Percentiles rank a stretch among this genome's conserved stretches.
Conservation (phyloP, 2,329 filamentous ascomycete species). For the Microcyclospora tardicrescens region DNA sequence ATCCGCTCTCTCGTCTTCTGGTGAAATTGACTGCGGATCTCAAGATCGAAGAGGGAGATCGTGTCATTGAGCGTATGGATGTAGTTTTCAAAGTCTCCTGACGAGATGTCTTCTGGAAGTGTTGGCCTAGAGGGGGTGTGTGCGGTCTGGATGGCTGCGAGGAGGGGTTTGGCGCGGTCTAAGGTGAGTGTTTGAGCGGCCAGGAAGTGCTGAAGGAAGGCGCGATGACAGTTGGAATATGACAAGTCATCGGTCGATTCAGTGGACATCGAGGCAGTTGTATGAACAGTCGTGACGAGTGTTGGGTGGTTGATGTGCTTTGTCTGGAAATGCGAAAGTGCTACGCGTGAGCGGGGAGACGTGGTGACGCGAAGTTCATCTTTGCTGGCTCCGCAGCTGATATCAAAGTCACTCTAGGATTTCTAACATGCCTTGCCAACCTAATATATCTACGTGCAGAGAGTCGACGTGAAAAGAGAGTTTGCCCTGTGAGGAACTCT, state of each 20-base stretch:
- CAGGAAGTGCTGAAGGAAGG: constrained; percentile 82
- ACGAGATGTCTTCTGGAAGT: constrained; percentile 50
- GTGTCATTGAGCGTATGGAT: constrained; percentile 57
- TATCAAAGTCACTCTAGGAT: too few relatives aligned
- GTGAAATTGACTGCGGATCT: constrained; percentile 63
- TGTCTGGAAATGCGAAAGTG: too few relatives aligned
- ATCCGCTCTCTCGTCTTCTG: constrained; percentile 51
- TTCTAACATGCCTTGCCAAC: too few relatives aligned
- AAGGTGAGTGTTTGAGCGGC: constrained; percentile 65
- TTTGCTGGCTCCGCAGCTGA: too few relatives aligned
- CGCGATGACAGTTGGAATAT: constrained; percentile 60
- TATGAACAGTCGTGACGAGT: not conserved
- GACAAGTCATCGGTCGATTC: constrained; percentile 1
- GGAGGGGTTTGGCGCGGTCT: constrained; percentile 55
- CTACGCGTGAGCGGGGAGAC: too few relatives aligned
- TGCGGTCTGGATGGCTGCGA: constrained; percentile 62
- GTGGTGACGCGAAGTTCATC: too few relatives aligned
- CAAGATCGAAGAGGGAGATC: constrained; percentile 70
- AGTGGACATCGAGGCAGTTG: constrained; percentile 1
- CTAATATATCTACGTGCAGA: too few relatives aligned
- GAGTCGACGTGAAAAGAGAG: too few relatives aligned
- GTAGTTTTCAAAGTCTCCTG: constrained; percentile 54
- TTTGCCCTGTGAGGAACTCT: too few relatives aligned
- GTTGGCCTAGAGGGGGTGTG: constrained; percentile 36
- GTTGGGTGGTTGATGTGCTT: too few relatives aligned